phyloP scores from a whole-genome alignment of 2,329 filamentous ascomycete genomes.

The Teratosphaeria gauchensis region DNA sequence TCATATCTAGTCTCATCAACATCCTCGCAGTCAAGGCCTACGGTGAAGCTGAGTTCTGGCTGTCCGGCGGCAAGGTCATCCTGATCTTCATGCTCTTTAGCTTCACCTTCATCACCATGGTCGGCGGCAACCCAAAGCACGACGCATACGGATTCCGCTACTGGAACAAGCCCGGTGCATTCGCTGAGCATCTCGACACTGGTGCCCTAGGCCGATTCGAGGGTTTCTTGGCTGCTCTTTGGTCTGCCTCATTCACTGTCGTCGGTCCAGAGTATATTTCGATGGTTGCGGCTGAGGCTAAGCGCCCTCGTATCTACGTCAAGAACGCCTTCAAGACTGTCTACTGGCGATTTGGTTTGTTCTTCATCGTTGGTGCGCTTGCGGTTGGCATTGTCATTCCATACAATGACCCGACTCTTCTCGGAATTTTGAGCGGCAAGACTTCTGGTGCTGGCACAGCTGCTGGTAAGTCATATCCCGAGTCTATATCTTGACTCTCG shows the following conservation, averaged over 20 bases:
- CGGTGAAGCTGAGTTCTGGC: conserved; percentile 42
- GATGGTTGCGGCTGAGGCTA: conserved; percentile 41
- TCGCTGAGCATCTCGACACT: conserved; percentile 18
- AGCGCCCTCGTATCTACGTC: conserved; percentile 36
- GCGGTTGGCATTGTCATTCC: conserved; percentile 35
- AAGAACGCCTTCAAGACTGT: conserved; percentile 42
- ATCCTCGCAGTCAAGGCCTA: conserved; percentile 36
- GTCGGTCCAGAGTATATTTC: conserved; percentile 40
- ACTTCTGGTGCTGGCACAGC: conserved; percentile 3
- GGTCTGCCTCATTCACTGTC: conserved; percentile 28
- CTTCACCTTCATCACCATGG: conserved; percentile 26
- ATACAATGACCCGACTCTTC: conserved; percentile 24
- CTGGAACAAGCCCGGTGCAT: conserved; percentile 21
- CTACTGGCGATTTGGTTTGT: conserved; percentile 39
- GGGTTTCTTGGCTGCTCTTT: conserved; percentile 27
- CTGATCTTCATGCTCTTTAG: conserved; percentile 21
- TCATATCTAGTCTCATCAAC: conserved; percentile 23
- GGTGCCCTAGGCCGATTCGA: conserved; percentile 26
- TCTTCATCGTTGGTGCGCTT: conserved; percentile 40
- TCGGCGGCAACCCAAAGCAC: conserved; percentile 22
- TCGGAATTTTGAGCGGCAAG: conserved; percentile 11
- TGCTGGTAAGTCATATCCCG: conserved; percentile 14
- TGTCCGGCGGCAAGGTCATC: conserved; percentile 38
- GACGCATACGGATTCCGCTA: conserved; percentile 35
- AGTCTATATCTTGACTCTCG: conserved; percentile 5